Base-by-base conservation (phyloP, 1,139 yeast species). In the Taphrina betulina region DNA sequence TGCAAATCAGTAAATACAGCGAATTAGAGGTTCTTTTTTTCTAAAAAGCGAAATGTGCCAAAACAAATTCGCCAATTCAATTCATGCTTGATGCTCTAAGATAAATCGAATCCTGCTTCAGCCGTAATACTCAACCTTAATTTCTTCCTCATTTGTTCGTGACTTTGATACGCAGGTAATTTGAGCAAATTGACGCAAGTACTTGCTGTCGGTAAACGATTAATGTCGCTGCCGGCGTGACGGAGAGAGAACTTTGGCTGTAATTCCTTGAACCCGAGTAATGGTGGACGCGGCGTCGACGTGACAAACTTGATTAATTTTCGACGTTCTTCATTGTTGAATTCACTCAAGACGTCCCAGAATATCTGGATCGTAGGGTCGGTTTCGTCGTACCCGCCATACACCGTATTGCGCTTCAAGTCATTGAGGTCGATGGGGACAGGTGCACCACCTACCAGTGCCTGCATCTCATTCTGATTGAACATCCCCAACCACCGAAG, bases 161-260 rank as follows among this genome's bases (percentile, higher is more conserved):
- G 85, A 64, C 84, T 74, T 61, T 72, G 71, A 68, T 92, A 92
- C 66, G 87, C 85, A 0, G 98, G 98, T 40, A 94, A 69, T 65
- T 85, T 89, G 60, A 92, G 73, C 59, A 92, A 69, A 67, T 92
- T 94, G 24, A 89, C 88, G 73, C 98, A 92, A 0, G 99, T 92
- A 26, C 58, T 53, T n/a, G 56, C 60, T 8, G 56, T 40, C 0
- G 98, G 98, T 42, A 92, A 73, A 40, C 95, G 72, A 5, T 76
- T 75, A 1, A 67, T 64, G 28, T 75, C 73, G 7, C 62, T 53
- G 0, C 95, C 95, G 1, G 84, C 78, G 63, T 82, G 81, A 48
- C 88, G 71, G 45, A 92, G 85, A 1, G 95, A 95, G 71, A 92
- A 89, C 57, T 75, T 75, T 0, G 99, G 98, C 34, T 71, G 72